Evolutionary conservation across 352 stramenopile genomes (phyloP).

Genomic region (Phytophthora pseudosyringae): DNA sequence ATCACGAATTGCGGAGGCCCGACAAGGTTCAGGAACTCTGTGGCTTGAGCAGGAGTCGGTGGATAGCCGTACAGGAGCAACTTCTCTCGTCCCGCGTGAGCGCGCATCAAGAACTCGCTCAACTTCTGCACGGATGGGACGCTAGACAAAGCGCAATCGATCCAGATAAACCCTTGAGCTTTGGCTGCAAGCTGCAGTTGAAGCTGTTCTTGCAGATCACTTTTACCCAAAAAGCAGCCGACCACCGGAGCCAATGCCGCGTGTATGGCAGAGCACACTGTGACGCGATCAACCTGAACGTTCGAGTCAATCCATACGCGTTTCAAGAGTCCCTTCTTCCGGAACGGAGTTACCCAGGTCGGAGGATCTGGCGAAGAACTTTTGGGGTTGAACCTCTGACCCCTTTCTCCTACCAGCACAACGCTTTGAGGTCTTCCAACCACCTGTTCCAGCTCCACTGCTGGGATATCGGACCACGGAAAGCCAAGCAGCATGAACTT

Average conservation of each 20-base stretch:
- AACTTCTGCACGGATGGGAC: constrained; percentile 18
- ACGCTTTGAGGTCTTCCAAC: constrained; percentile 35
- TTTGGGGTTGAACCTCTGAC: constrained; percentile 5
- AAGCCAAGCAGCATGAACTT: constrained; percentile 59
- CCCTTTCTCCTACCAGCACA: constrained; percentile 10
- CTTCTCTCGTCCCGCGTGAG: constrained; percentile 29
- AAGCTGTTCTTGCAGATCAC: constrained; percentile 15
- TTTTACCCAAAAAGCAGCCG: constrained; percentile 40
- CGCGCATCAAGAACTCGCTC: constrained; percentile 30
- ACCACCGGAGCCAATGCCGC: constrained; percentile 24
- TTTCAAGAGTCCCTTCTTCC: constrained; percentile 31
- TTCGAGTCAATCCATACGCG: constrained; percentile 26
- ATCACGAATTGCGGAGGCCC: constrained; percentile 32
- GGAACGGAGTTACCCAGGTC: constrained; percentile 18
- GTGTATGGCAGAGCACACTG: constrained; percentile 9
- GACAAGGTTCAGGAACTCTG: constrained; percentile 26
- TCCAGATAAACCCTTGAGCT: constrained; percentile 36
- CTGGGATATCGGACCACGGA: constrained; percentile 36
- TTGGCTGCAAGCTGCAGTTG: constrained; percentile 25
- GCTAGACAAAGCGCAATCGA: constrained; percentile 19
- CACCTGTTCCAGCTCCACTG: constrained; percentile 35
- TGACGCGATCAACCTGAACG: background rate
- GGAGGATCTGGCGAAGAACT: constrained; percentile 17
- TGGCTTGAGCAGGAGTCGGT: constrained; percentile 18
- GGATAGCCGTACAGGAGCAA: constrained; percentile 46